Evolutionary conservation across 225 moss, liverwort and hornwort genomes (phyloP).

Genomic region (Physcomitrium patens): DNA sequence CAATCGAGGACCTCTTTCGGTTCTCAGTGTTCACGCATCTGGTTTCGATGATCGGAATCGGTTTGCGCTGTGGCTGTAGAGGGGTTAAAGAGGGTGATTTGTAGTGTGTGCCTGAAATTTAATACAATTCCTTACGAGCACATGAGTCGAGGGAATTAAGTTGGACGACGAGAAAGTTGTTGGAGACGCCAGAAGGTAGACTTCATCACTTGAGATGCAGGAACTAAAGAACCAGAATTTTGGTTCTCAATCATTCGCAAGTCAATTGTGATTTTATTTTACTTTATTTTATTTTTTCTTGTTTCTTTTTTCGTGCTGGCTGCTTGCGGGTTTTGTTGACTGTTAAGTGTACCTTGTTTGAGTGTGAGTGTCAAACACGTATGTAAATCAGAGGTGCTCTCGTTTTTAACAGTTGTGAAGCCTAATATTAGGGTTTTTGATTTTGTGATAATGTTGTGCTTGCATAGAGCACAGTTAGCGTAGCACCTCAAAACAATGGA

Average conservation of each 20-base stretch:
- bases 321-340: background rate
- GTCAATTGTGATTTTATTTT: background rate
- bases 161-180: slow-evolving; percentile 11
- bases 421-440: slow-evolving; percentile 16
- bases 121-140: background rate
- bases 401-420: background rate
- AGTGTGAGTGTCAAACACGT: background rate
- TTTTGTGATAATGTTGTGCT: background rate
- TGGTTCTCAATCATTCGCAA: background rate
- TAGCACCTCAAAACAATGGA: slow-evolving; percentile 33
- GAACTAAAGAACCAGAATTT: background rate
- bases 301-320: background rate
- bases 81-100: background rate
- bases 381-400: background rate
- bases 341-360: background rate
- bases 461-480: slow-evolving; percentile 27
- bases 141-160: slow-evolving; percentile 6
- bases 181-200: background rate
- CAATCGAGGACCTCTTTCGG: too few relatives aligned
- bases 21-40: too few relatives aligned
- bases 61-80: too few relatives aligned
- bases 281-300: too few relatives aligned
- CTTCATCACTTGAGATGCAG: background rate
- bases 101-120: background rate
- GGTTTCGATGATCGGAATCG: too few relatives aligned